phyloP scores from a whole-genome alignment of 305 asterid species.

The Rubia occidens region DNA sequence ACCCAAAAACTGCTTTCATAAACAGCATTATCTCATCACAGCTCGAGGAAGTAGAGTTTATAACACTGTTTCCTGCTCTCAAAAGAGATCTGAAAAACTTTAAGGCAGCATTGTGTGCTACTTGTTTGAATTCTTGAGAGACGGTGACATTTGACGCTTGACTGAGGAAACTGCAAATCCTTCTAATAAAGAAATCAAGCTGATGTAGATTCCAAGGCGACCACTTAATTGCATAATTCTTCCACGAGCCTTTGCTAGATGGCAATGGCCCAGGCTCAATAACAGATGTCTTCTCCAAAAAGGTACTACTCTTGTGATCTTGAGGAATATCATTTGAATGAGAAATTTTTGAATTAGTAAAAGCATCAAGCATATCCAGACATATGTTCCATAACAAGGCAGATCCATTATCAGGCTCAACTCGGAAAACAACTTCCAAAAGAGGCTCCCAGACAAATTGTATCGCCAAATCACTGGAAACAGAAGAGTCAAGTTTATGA shows the following conservation, averaged over 20 bases:
- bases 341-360: slow-evolving; percentile 34
- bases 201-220: slow-evolving; percentile 50
- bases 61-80: slow-evolving; percentile 38
- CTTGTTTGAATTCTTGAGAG: slow-evolving; percentile 29
- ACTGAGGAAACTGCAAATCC: slow-evolving; percentile 37
- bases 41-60: slow-evolving; percentile 31
- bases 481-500: slow-evolving; percentile 54
- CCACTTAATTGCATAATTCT: slow-evolving; percentile 44
- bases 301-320: slow-evolving; percentile 24
- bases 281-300: slow-evolving; percentile 20
- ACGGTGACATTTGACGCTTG: slow-evolving; percentile 30
- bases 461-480: slow-evolving; percentile 35
- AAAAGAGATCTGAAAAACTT: slow-evolving; percentile 54
- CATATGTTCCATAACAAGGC: slow-evolving; percentile 55
- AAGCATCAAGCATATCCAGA: slow-evolving; percentile 49
- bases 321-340: slow-evolving; percentile 19
- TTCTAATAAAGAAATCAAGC: slow-evolving; percentile 49
- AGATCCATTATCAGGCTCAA: slow-evolving; percentile 42
- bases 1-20: slow-evolving; percentile 39
- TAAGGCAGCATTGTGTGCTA: slow-evolving; percentile 38
- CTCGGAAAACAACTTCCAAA: slow-evolving; percentile 41
- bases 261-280: slow-evolving; percentile 24
- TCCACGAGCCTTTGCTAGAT: slow-evolving; percentile 37
- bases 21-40: slow-evolving; percentile 49
- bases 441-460: slow-evolving; percentile 63